Evolutionary conservation across 2,329 filamentous ascomycete species (phyloP).

Genomic region (Didymella segeticola): DNA sequence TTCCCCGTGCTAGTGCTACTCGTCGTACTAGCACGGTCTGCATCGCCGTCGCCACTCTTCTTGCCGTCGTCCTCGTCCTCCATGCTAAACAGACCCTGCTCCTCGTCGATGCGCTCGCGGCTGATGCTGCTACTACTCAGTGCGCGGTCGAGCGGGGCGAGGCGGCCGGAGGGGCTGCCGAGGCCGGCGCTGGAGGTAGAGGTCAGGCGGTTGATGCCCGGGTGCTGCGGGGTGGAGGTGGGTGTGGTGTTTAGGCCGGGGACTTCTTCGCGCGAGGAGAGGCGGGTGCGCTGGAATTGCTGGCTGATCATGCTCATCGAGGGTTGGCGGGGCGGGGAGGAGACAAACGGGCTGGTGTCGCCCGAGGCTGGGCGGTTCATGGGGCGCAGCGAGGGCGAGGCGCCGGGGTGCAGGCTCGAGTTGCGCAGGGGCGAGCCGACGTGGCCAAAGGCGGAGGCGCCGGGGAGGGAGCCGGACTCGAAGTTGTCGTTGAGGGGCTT

Average conservation of each 20-base stretch:
- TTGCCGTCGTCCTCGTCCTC: conserved; percentile 49
- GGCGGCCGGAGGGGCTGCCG: conserved; percentile 37
- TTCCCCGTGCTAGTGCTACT: conserved; percentile 43
- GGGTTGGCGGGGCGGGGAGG: conserved; percentile 63
- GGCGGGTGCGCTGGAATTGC: conserved; percentile 57
- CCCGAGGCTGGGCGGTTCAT: conserved; percentile 56
- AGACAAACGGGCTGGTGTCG: conserved; percentile 59
- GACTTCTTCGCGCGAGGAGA: conserved; percentile 44
- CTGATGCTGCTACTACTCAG: conserved; percentile 50
- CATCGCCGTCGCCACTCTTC: conserved; percentile 43
- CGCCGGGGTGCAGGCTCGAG: conserved; percentile 59
- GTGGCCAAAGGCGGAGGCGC: conserved; percentile 61
- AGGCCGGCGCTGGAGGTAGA: conserved; percentile 44
- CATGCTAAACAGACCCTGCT: conserved; percentile 53
- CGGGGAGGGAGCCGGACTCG: conserved; percentile 44
- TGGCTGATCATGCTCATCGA: conserved; percentile 69
- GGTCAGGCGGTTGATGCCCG: conserved; percentile 66
- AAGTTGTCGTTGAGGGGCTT: conserved; percentile 56
- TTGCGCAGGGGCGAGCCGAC: conserved; percentile 72
- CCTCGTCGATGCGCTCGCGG: conserved; percentile 51
- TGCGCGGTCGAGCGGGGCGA: conserved; percentile 45
- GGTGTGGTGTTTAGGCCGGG: conserved; percentile 13
- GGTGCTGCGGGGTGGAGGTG: conserved; percentile 58
- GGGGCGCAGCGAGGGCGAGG: conserved; percentile 59
- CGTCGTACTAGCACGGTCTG: conserved; percentile 44